Evolutionary conservation across 2,329 filamentous ascomycete species (phyloP).

Genomic region (Exophiala viscosa): DNA sequence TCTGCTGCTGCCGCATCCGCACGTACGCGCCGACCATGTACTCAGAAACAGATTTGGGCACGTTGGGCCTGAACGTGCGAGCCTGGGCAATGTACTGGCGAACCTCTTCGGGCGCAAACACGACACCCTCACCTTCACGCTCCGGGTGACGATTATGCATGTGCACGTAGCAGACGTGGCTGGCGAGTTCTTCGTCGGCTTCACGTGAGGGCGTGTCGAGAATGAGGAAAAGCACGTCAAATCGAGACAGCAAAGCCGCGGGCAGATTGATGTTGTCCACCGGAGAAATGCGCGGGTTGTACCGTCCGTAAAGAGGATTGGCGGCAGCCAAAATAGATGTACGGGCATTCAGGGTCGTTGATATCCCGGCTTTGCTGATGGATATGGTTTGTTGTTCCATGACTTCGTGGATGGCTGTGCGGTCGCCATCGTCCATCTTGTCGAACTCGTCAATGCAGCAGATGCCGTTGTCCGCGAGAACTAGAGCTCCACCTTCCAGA

Average conservation of each 20-base stretch:
- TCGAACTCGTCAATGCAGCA: constrained; percentile 85
- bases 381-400: constrained; percentile 87
- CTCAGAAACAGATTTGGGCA: constrained; percentile 81
- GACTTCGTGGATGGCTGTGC: constrained; percentile 79
- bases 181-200: constrained; percentile 84
- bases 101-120: constrained; percentile 90
- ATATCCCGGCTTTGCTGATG: constrained; percentile 88
- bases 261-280: constrained; percentile 99
- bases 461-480: constrained; percentile 75
- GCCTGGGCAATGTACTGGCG: constrained; percentile 94
- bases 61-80: constrained; percentile 78
- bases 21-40: constrained; percentile 98
- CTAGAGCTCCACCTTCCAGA: constrained; percentile 73
- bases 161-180: constrained; percentile 93
- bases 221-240: constrained; percentile 94
- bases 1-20: constrained; percentile 85
- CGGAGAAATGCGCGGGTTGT: constrained; percentile 94
- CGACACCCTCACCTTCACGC: constrained; percentile 60
- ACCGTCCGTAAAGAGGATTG: constrained; percentile 94
- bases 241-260: constrained; percentile 93
- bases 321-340: constrained; percentile 94
- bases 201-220: constrained; percentile 91
- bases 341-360: constrained; percentile 91
- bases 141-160: constrained; percentile 95
- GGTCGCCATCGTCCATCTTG: constrained; percentile 76